Evolutionary conservation across 2,329 filamentous ascomycete genomes (phyloP), one percentile per base, ranked within the genome.

Genomic region (Colletotrichum cereale): DNA sequence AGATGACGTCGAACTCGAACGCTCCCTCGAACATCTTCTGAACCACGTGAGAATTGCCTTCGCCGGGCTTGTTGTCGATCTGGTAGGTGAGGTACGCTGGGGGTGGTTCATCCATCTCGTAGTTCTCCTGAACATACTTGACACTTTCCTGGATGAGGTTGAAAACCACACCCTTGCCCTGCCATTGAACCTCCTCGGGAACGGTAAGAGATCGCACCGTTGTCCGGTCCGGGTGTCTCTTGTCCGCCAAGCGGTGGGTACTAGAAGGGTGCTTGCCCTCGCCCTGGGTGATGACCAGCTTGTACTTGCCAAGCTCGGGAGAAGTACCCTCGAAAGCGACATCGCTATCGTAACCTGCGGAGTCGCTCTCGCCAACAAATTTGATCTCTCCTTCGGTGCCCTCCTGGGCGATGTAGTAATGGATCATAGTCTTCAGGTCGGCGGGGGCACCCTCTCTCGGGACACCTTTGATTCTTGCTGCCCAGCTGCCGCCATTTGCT

Each of bases 1-100:
- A 98, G 60, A 98, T 86, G 64, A 98, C 87, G 79, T 98, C 96
- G 76, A 98, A 98, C 84, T 95, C 94, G 77, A 98, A 99, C 1
- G 91, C 81, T 2, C 96, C 96, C 76, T 95, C 89, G 76, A 97
- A 98, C 2, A 95, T 90, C 83, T 97, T 98, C 82, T 99, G 94
- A 21, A 98, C 87, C 50, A 97, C 84, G 74, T 99, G 96, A 18
- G 94, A 84, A 78, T 98, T 98, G 38, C 95, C 96, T 16, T 82
- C 77, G 6, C 88, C 90, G 3, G 93, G 91, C 40, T 83, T 81
- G 79, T 97, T 92, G 55, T 86, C 82, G 65, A 98, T 86, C 8
- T 93, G 93, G 80, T 97, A 98, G 0, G 95, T 87, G 79, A 96
- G 93, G 84, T 92, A 94, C 2, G 96, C 92, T 12, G 95, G 95